Conservation (phyloP, 345 rosid species). For the Moricandia arvensis region DNA sequence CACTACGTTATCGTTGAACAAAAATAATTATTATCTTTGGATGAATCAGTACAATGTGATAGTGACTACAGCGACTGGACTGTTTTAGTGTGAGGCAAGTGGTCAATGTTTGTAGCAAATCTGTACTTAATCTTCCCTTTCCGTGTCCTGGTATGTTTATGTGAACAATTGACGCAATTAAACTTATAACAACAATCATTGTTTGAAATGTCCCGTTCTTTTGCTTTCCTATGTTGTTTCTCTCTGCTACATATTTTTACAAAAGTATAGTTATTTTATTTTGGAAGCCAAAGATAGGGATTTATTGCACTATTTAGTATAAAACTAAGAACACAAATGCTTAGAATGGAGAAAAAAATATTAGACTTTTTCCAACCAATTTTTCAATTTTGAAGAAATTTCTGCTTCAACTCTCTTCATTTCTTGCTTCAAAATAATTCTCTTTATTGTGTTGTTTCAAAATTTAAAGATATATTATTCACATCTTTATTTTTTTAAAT, state of each 20-base stretch:
- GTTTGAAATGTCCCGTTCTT: not conserved
- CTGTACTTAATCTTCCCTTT: conserved; percentile 2
- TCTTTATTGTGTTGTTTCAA: no score
- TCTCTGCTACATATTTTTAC: not conserved
- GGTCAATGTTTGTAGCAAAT: not conserved
- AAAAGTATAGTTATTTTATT: no score
- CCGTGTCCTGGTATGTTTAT: not conserved
- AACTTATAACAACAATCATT: not conserved
- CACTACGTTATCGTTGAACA: not conserved
- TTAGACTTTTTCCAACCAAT: no score
- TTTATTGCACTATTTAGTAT: no score
- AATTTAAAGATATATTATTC: no score
- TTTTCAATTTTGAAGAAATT: no score
- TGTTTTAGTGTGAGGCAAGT: not conserved
- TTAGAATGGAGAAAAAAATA: no score
- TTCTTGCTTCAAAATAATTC: no score
- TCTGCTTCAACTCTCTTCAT: no score
- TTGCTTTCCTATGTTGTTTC: not conserved
- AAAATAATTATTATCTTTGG: not conserved
- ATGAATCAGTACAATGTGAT: conserved; percentile 1
- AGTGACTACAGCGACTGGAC: conserved; percentile 6
- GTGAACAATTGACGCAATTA: not conserved
- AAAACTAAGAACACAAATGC: no score
- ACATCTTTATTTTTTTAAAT: no score
- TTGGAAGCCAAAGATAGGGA: no score